Evolutionary conservation across 2,329 filamentous ascomycete species (phyloP).

Genomic region (Moelleriella libera): DNA sequence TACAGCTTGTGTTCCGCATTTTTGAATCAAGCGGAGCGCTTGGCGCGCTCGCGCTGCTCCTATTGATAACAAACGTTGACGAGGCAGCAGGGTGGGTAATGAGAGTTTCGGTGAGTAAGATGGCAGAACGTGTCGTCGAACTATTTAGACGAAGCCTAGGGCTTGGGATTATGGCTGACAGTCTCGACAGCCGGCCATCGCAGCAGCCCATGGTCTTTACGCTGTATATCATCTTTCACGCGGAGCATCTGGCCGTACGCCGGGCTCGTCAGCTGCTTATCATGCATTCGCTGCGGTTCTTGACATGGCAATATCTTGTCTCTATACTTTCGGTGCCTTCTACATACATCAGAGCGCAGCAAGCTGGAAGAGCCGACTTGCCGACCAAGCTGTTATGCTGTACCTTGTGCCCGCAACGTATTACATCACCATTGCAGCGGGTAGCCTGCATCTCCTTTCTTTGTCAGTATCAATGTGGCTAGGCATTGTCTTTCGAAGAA

Average conservation of each 20-base stretch:
- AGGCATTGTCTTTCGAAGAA: slow-evolving; percentile 66
- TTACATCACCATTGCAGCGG: slow-evolving; percentile 49
- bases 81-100: slow-evolving; percentile 58
- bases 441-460: slow-evolving; percentile 56
- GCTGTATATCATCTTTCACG: slow-evolving; percentile 68
- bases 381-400: slow-evolving; percentile 36
- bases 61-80: slow-evolving; percentile 60
- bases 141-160: background rate
- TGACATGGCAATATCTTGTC: slow-evolving; percentile 43
- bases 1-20: slow-evolving; percentile 56
- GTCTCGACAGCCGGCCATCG: slow-evolving; percentile 52
- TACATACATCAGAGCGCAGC: slow-evolving; percentile 27
- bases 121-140: background rate
- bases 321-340: slow-evolving; percentile 42
- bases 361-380: slow-evolving; percentile 56
- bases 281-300: slow-evolving; percentile 68
- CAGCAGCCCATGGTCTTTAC: slow-evolving; percentile 59
- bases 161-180: background rate
- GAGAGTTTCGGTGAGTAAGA: slow-evolving; percentile 52
- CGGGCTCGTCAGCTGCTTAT: slow-evolving; percentile 75
- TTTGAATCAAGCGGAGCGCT: slow-evolving; percentile 54
- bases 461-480: slow-evolving; percentile 62
- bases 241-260: slow-evolving; percentile 54
- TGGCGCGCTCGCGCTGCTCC: slow-evolving; percentile 60
- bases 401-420: slow-evolving; percentile 54